Base-by-base conservation (phyloP, 2,329 filamentous ascomycete genomes). In the Zasmidium angulare region DNA sequence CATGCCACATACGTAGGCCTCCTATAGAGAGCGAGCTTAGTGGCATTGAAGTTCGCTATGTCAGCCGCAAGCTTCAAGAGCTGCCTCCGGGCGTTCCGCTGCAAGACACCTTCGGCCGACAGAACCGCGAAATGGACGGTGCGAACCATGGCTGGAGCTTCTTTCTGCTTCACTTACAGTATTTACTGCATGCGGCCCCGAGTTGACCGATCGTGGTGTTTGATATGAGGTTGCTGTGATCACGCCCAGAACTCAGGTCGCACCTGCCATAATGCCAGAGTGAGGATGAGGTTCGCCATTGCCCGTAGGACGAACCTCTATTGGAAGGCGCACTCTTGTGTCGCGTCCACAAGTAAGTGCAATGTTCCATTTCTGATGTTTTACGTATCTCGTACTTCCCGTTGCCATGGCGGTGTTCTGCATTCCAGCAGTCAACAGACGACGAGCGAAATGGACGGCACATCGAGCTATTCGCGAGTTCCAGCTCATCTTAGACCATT, bases 401-500 rank as follows among this genome's bases (percentile, higher is more conserved):
- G 61, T 64, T 64, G 59, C 59, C 59, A 10, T 57, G 62, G 49
- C 59, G 56, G 24, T 12, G 46, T 48, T 29, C 31, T 43, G 52
- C 56, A 63, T 62, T 61, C 59, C 59, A 59, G 47, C 26, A 47
- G 22, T 22, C 48, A 55, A 46, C 40, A 51, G 26, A 60, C 48
- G 26, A 52, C 24, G 14, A 53, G 26, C 24, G 40, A 22, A 14
- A 60, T 63, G 63, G 54, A 43, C 22, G 14, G 50, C 22, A 26
- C 36, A 54, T 12, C 50, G 31, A 49, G 51, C 14, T 17, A 21
- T 21, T 58, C 64, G 22, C 56, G 43, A 57, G 46, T 61, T 17
- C 54, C 63, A 19, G 21, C 50, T 23, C 60, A 64, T 52, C 58
- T 62, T 36, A 56, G 55, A 36, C 61, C 29, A 20, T 59, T 60